Evolutionary conservation across 2,329 filamentous ascomycete genomes (phyloP).

Genomic region (Verticillium dahliae): DNA sequence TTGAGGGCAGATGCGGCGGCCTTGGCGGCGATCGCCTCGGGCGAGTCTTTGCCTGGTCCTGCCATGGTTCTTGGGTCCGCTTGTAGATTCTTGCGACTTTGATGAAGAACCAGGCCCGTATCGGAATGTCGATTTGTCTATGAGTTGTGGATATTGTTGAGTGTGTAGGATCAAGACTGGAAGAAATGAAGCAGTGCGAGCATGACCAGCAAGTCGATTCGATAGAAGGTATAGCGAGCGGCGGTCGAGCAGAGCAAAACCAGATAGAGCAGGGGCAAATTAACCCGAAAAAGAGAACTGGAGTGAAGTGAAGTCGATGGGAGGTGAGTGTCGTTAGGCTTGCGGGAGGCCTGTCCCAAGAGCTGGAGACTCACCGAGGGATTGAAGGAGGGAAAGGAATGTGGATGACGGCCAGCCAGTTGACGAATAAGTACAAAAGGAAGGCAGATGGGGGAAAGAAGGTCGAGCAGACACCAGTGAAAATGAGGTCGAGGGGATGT

Average conservation of each 20-base stretch:
- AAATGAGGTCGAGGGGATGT: no score
- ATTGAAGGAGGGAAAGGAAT: background rate
- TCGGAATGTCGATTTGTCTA: background rate
- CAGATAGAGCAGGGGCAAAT: background rate
- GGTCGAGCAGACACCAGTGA: no score
- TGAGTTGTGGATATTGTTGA: background rate
- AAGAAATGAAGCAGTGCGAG: background rate
- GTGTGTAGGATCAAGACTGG: background rate
- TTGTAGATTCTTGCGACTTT: background rate
- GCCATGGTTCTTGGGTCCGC: background rate
- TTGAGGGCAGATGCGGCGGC: constrained; percentile 31
- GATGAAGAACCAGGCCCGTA: background rate
- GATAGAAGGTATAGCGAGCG: background rate
- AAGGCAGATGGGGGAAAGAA: no score
- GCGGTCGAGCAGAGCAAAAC: background rate
- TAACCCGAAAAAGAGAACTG: no score
- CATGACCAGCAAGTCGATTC: constrained; percentile 2
- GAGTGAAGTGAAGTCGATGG: background rate
- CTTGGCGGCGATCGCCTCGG: background rate
- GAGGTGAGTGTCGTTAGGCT: background rate
- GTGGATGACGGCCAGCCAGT: background rate
- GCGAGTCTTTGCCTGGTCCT: background rate
- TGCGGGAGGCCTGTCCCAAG: background rate
- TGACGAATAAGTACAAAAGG: background rate
- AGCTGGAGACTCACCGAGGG: background rate